Base-by-base conservation (phyloP, 2,329 filamentous ascomycete genomes). In the Aureobasidium namibiae region DNA sequence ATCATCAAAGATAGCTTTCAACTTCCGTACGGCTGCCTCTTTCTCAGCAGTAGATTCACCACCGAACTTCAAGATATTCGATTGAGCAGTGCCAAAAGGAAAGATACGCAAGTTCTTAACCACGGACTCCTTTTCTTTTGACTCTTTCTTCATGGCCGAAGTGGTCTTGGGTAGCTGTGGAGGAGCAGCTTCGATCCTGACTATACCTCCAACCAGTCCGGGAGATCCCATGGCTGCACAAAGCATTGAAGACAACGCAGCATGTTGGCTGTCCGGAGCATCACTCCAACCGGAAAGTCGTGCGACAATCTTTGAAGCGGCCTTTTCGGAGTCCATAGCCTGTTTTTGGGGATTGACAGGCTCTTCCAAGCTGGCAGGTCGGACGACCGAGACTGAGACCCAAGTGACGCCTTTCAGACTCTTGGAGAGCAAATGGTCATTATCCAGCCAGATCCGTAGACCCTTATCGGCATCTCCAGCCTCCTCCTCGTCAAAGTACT, bases 181-280 rank as follows among this genome's bases (percentile, higher is more conserved):
- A 14, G 89, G 84, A 1, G 92, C 92, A 10, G 89, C 86, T 69
- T 97, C 91, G 31, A 99, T 80, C 62, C 92, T 90, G 59, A 96
- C 82, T 42, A 97, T 83, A 0, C 91, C 90, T 13, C 94, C 94
- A 10, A 95, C 88, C 54, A 95, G 81, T 1, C 84, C 86, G 39
- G 83, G 77, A 56, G 83, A 85, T 2, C 85, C 86, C 23, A 99
- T 78, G 0, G 88, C 82, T 31, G 82, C 82, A 71, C 89, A 95
- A 7, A 99, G 76, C 3, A 85, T 75, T 0, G 85, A 82, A 1
- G 94, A 97, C 24, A 99, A 77, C 1, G 90, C 90, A 50, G 84
- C 83, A 62, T 92, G 88, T 63, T 88, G 85, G 56, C 84, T 86
- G 68, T 92, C 90, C 1, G 94, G 91, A 1, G 91, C 87, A 67